These are phyloP conservation scores for Daldinia childiae DNA, from an alignment of 495 filamentous ascomycete species.

Conservation along the genomic window DNA sequence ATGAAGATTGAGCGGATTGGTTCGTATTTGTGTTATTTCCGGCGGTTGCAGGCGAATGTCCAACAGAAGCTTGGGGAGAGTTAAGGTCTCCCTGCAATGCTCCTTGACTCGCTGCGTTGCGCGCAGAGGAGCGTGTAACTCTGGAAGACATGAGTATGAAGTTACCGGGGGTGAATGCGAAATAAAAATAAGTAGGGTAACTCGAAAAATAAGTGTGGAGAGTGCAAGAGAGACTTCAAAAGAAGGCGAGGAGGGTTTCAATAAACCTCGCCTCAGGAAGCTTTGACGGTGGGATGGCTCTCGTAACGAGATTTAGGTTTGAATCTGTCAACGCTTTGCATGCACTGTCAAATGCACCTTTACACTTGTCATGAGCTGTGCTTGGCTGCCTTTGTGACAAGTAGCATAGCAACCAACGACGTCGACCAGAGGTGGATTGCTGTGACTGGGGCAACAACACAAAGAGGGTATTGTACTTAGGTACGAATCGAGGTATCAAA, in stretches of 20 bases:
- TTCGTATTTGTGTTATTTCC: conserved; percentile 45
- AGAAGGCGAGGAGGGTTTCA: conserved; percentile 19
- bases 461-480: conserved; percentile 1
- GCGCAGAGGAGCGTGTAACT: conserved; percentile 81
- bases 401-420: not conserved
- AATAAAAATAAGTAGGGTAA: conserved; percentile 8
- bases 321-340: not conserved
- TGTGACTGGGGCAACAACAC: not conserved
- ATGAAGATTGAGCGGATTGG: conserved; percentile 50
- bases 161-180: conserved; percentile 10
- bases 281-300: conserved; percentile 30
- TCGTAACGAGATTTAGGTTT: conserved; percentile 26
- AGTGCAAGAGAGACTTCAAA: conserved; percentile 7
- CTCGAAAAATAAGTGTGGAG: conserved; percentile 22
- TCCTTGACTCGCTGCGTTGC: conserved; percentile 71
- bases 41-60: conserved; percentile 56
- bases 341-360: conserved; percentile 12
- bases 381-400: not conserved
- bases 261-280: conserved; percentile 30
- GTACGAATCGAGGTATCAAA: conserved; percentile 31
- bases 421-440: conserved; percentile 1
- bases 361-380: conserved; percentile 1
- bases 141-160: conserved; percentile 81
- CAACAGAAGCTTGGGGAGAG: conserved; percentile 41
- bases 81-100: conserved; percentile 59